Evolutionary conservation across 805 yeast species (phyloP), one percentile per base, ranked within the genome.

Genomic region (Diddensiella santjacobensis): DNA sequence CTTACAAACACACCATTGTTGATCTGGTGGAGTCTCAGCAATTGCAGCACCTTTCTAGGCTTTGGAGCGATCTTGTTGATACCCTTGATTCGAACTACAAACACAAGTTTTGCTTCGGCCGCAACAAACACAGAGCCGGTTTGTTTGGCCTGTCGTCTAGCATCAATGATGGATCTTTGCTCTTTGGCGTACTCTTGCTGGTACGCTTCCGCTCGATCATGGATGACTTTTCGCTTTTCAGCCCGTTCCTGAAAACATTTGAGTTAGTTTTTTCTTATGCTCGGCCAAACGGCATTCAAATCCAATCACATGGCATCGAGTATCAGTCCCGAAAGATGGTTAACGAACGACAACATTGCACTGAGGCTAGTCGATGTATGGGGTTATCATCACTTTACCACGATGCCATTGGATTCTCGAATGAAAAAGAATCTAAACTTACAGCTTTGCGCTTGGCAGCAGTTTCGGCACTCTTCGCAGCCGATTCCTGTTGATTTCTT

Each of bases 31-130:
- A 83, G 79, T 75, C 89, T 80, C 70, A 83, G 75, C 66, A 83
- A 76, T 72, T 83, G 88, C 70, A 83, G 72, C 60, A 82, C 84
- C 80, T 83, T 83, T 79, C 87, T 79, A 72, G 87, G 87, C 80
- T 83, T 83, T 63, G 88, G 87, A 62, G 87, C 82, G 62, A 83
- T 80, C 80, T 83, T 89, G 89, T 80, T 86, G 74, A 90, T 87
- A 89, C 97, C 97, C 90, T 90, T 90, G 84, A 90, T 90, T 84
- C 98, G 89, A 74, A 90, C 82, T 68, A 90, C 95, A 74, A 90
- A 88, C 62, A 87, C 95, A 69, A 90, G 84, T 76, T 87, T 89
- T 68, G 83, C 81, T 82, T 90, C 91, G 73, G 95, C 96, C 80
- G 80, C 83, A 60, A 83, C 87, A 80, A 83, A 90, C 88, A 83